Evolutionary conservation across 73 alveolate genomes (phyloP), one percentile per base, ranked within the genome.

Genomic region (Paramecium sexaurelia): DNA sequence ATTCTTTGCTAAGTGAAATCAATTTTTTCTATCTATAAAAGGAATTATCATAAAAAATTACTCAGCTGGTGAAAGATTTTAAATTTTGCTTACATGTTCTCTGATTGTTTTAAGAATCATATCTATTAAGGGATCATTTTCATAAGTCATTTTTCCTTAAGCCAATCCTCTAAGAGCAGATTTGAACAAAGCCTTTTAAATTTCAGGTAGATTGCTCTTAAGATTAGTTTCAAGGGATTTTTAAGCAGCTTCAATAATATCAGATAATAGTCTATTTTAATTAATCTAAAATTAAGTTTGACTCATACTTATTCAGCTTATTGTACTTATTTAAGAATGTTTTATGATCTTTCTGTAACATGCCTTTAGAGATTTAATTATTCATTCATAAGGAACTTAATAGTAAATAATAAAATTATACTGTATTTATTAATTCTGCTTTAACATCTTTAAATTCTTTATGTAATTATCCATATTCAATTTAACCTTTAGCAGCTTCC

Each of bases 401-500:
- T 1, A 7, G 39, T 41, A 24, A 13, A 41, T 15, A 5, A 7
- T 55, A 26, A 20, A 45, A 6, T n/a, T 24, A 67, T 88, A 88
- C 94, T 39, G 85, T 88, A 66, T 88, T 88, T 11, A 88, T 43
- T 43, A 82, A 88, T 26, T 88, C 94, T 29, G 91, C 94, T 61
- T 82, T 88, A 24, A 88, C 83, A 29, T 88, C 94, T 43, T 73
- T 61, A 27, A 37, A 88, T 51, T 82, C 69, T 37, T 75, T 88
- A 71, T 88, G 94, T 55, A 88, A 43, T 51, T 69, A 39, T 24
- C 94, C 85, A 84, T 68, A 88, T 88, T 88, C 94, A n/a, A 88
- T 75, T 69, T 88, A 82, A 19, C 94, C 94, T 87, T 88, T 88
- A 27, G 94, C 87, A 41, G 47, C 73, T 67, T 55, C 37, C 10